These are phyloP conservation scores for Cytauxzoon felis DNA, from an alignment of 169 alveolate species.

Conservation along the genomic window DNA sequence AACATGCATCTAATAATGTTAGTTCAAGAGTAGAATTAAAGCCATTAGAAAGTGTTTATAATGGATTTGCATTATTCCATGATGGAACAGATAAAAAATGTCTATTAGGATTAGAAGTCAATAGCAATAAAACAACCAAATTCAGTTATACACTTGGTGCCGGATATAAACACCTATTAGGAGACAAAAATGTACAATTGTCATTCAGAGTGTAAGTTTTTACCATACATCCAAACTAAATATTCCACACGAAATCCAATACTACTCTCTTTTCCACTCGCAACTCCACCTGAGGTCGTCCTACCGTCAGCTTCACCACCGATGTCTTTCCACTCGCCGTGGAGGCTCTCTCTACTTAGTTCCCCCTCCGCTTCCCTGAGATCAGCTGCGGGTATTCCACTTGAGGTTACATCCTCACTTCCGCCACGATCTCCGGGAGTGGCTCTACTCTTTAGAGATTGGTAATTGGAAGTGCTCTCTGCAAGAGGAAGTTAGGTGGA, in stretches of 20 bases:
- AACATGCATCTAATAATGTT: constrained; percentile 19
- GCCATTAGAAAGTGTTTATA: constrained; percentile 28
- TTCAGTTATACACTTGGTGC: constrained; percentile 27
- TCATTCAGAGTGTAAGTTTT: constrained; percentile 33
- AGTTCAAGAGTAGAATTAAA: constrained; percentile 24
- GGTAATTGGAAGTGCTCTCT: no score
- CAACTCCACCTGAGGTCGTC: no score
- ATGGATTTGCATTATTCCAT: constrained; percentile 40
- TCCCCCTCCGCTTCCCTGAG: no score
- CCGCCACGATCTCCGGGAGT: no score
- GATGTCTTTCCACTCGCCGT: no score
- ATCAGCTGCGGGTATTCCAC: no score
- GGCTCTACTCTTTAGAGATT: no score
- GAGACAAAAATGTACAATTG: constrained; percentile 19
- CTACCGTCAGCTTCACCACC: no score
- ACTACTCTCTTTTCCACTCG: no score
- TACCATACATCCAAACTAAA: neutral
- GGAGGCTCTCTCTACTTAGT: no score
- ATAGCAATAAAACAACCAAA: constrained; percentile 18
- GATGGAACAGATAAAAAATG: constrained; percentile 17
- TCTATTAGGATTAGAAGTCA: constrained; percentile 41
- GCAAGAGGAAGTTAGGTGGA: no score
- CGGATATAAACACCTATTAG: constrained; percentile 27
- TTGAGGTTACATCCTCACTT: no score
- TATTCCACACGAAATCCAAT: neutral